These are phyloP conservation scores for Podospora pseudopauciseta DNA, from an alignment of 495 filamentous ascomycete species.

Conservation along the genomic window DNA sequence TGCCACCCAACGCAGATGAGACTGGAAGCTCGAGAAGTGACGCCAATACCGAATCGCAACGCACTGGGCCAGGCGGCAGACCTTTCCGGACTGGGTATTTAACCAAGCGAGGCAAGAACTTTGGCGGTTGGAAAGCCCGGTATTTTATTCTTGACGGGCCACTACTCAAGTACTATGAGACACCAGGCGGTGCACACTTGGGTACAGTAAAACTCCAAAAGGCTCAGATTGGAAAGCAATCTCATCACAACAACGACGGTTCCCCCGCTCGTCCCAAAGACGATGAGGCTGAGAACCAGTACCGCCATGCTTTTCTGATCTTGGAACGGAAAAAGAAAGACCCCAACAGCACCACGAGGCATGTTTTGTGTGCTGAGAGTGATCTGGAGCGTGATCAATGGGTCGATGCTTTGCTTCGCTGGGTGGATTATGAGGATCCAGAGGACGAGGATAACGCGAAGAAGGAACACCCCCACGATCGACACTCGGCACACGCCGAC, in stretches of 20 bases:
- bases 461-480: constrained; percentile 35
- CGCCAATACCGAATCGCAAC: constrained; percentile 37
- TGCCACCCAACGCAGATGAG: constrained; percentile 72
- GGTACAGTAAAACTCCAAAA: constrained; percentile 89
- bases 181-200: constrained; percentile 79
- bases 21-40: constrained; percentile 46
- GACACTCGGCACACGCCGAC: constrained; percentile 27
- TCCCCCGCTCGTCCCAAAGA: constrained; percentile 61
- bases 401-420: constrained; percentile 85
- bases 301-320: constrained; percentile 92
- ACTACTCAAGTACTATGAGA: constrained; percentile 85
- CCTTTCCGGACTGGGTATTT: constrained; percentile 85
- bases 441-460: constrained; percentile 48
- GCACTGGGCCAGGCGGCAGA: constrained; percentile 57
- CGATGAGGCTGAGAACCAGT: constrained; percentile 83
- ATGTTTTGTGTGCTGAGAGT: constrained; percentile 93
- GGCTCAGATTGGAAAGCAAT: constrained; percentile 91
- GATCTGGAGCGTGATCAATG: constrained; percentile 89
- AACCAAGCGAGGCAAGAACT: constrained; percentile 95
- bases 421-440: constrained; percentile 71
- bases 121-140: constrained; percentile 97
- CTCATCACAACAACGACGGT: constrained; percentile 57
- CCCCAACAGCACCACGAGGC: constrained; percentile 81
- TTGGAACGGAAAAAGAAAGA: constrained; percentile 96
- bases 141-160: constrained; percentile 92